Conservation (phyloP, 1,284 basidiomycete species). For the Ustilago tritici region DNA sequence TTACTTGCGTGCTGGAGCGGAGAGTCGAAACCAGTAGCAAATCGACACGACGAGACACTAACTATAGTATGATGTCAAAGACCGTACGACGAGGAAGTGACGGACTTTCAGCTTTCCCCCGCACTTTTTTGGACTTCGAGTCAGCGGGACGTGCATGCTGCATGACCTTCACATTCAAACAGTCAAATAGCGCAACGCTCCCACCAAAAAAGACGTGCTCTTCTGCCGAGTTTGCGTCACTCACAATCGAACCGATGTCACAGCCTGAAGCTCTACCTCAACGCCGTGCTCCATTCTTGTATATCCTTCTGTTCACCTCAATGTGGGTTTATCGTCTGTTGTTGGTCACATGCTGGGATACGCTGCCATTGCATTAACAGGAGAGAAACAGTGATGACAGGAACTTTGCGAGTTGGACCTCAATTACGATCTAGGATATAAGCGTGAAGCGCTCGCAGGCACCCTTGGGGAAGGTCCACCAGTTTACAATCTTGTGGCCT, state of each 20-base stretch:
- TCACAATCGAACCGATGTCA: background rate
- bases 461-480: background rate
- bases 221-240: conserved; percentile 30
- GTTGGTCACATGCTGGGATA: background rate
- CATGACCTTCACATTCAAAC: background rate
- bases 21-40: no score
- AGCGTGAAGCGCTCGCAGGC: background rate
- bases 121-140: conserved; percentile 6
- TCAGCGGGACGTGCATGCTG: conserved; percentile 12
- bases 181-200: conserved; percentile 23
- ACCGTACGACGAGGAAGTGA: background rate
- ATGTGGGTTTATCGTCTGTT: background rate
- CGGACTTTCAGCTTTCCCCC: conserved; percentile 11
- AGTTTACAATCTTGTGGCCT: conserved; percentile 62
- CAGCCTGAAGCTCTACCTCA: background rate
- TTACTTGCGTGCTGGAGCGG: no score
- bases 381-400: background rate
- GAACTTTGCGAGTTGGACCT: background rate
- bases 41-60: no score
- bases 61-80: background rate
- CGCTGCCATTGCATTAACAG: background rate
- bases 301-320: background rate
- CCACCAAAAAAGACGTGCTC: conserved; percentile 30
- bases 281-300: background rate
- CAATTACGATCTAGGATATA: no score